Conservation (phyloP, 2,329 filamentous ascomycete genomes). For the Cordyceps javanica region DNA sequence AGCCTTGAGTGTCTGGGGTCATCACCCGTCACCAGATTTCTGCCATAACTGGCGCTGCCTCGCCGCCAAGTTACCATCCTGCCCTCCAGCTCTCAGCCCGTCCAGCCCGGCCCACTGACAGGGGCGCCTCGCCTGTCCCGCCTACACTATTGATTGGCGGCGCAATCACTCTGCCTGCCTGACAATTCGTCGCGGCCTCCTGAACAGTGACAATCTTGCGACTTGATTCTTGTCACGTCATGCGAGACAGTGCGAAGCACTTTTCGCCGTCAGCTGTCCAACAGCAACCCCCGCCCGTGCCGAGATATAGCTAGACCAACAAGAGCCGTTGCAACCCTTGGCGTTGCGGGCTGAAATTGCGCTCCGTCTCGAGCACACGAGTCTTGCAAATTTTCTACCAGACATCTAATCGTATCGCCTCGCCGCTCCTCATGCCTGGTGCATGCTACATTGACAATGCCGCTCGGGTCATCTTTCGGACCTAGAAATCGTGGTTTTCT, state of each 20-base stretch:
- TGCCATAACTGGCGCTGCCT: neutral
- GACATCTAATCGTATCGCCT: neutral
- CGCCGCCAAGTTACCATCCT: constrained; percentile 2
- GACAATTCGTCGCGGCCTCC: neutral
- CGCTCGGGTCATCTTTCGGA: constrained; percentile 23
- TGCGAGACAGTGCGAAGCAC: constrained; percentile 3
- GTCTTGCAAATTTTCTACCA: neutral
- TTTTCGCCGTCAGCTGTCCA: neutral
- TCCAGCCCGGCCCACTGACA: constrained; percentile 7
- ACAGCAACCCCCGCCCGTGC: neutral
- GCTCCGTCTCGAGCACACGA: neutral
- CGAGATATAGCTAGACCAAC: constrained; percentile 1
- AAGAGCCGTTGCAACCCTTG: neutral
- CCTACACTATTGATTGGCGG: constrained; percentile 8
- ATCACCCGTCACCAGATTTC: constrained; percentile 1
- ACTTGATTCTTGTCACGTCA: neutral
- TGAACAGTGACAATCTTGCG: neutral
- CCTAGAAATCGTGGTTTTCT: constrained; percentile 44
- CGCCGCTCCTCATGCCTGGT: neutral
- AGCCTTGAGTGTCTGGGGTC: neutral
- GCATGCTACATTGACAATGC: constrained; percentile 19
- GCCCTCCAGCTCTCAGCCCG: constrained; percentile 10
- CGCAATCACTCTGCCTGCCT: neutral
- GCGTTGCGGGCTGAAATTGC: constrained; percentile 8
- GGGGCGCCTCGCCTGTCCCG: constrained; percentile 5